Conservation (phyloP, 768 basidiomycete species). For the Termitomyces heimii region DNA sequence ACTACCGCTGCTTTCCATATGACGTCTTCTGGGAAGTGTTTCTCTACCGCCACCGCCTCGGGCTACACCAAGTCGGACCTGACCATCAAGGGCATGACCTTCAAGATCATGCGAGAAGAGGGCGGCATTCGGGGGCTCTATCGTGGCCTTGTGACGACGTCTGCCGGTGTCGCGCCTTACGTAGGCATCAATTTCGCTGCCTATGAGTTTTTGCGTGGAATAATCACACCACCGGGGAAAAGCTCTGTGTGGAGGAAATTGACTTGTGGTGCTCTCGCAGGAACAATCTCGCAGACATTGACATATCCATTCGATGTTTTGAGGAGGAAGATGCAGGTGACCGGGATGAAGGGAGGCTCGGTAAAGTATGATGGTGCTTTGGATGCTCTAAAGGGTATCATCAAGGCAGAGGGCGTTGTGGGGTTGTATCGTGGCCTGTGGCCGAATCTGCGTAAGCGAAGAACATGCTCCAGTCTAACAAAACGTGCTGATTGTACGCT, state of each 20-base stretch:
- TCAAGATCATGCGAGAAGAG: slow-evolving; percentile 87
- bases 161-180: slow-evolving; percentile 86
- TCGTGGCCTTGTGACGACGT: slow-evolving; percentile 79
- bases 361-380: slow-evolving; percentile 76
- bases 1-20: slow-evolving; percentile 52
- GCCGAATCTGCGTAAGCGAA: slow-evolving; percentile 77
- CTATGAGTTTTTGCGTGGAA: slow-evolving; percentile 76
- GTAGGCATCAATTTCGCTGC: slow-evolving; percentile 92
- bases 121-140: slow-evolving; percentile 86
- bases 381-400: slow-evolving; percentile 66
- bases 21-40: slow-evolving; percentile 27
- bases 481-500: slow-evolving; percentile 3
- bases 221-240: slow-evolving; percentile 81
- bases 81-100: slow-evolving; percentile 84
- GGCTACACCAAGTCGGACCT: slow-evolving; percentile 47
- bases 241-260: slow-evolving; percentile 64
- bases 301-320: slow-evolving; percentile 97
- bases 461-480: slow-evolving; percentile 4
- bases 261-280: slow-evolving; percentile 75
- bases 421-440: slow-evolving; percentile 85
- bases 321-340: slow-evolving; percentile 93
- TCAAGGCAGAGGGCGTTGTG: slow-evolving; percentile 65
- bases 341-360: slow-evolving; percentile 62
- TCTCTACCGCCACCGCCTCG: slow-evolving; percentile 2
- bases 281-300: slow-evolving; percentile 88